Conservation (phyloP, 176 grass and related monocot genomes). For the Pontederia crassipes region DNA sequence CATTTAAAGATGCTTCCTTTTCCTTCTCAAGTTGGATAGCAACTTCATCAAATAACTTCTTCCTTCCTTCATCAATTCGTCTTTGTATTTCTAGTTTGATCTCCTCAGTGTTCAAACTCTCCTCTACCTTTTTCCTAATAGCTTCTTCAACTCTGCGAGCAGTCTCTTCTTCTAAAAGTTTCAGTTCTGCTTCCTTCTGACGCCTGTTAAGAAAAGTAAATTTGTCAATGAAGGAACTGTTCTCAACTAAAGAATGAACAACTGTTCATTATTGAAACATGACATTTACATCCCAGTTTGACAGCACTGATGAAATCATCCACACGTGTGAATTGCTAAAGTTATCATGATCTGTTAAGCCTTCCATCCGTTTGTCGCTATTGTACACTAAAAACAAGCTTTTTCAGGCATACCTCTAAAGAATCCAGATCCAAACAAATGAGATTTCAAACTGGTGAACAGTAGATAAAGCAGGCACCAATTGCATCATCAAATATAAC, state of each 20-base stretch:
- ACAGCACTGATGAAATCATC: conserved; percentile 25
- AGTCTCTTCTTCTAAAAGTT: conserved; percentile 94
- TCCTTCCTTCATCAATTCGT: conserved; percentile 75
- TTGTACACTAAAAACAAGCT: conserved; percentile 50
- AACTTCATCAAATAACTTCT: conserved; percentile 66
- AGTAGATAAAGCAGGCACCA: conserved; percentile 99
- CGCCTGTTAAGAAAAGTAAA: conserved; percentile 35
- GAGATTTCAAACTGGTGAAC: conserved; percentile 97
- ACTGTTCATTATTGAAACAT: conserved; percentile 2
- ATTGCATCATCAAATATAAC: conserved; percentile 99
- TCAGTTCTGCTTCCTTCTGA: conserved; percentile 95
- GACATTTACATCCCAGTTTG: conserved; percentile 24
- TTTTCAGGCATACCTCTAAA: conserved; percentile 96
- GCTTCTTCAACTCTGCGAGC: conserved; percentile 79
- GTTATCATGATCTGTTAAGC: conserved; percentile 37
- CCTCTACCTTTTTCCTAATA: conserved; percentile 83
- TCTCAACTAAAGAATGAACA: conserved; percentile 10
- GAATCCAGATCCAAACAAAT: conserved; percentile 94
- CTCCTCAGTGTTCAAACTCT: conserved; percentile 81
- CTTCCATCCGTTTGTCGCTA: conserved; percentile 26
- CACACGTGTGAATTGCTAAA: conserved; percentile 26
- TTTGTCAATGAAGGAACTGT: conserved; percentile 41
- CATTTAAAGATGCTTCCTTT: conserved; percentile 59
- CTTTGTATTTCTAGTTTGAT: conserved; percentile 93
- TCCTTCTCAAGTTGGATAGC: conserved; percentile 75